Conservation (phyloP, 73 alveolate species). For the Strombidium stylifer region DNA sequence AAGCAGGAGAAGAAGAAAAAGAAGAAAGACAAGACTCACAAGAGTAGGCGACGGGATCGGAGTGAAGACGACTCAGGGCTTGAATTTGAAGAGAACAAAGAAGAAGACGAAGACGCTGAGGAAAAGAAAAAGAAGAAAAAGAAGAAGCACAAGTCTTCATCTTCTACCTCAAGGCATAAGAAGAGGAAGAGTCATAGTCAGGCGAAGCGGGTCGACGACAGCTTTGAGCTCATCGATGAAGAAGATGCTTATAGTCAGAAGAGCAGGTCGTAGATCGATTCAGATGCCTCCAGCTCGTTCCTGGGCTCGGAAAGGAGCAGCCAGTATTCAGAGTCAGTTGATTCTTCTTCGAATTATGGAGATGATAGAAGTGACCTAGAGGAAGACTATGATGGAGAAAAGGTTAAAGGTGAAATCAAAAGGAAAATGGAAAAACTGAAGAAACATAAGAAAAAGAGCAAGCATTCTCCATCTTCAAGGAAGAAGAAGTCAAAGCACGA, state of each 20-base stretch:
- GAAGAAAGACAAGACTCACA: background rate
- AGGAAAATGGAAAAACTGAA: slow-evolving; percentile 2
- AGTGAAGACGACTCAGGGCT: background rate
- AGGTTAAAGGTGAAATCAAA: no score
- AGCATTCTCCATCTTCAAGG: background rate
- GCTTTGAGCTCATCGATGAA: no score
- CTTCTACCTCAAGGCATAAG: no score
- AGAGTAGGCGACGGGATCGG: background rate
- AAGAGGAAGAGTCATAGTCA: no score
- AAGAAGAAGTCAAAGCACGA: background rate
- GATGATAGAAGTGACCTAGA: slow-evolving; percentile 8
- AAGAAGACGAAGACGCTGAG: background rate
- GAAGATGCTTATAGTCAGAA: no score
- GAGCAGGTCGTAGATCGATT: no score
- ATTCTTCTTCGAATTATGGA: background rate
- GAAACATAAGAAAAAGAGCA: background rate
- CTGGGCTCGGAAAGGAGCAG: background rate
- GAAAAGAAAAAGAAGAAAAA: background rate
- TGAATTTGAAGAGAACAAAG: background rate
- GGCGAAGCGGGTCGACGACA: no score
- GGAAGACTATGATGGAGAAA: slow-evolving; percentile 14
- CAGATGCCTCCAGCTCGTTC: no score
- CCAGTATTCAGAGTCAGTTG: background rate
- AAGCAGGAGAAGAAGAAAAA: background rate
- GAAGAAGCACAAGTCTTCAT: background rate